Conservation (phyloP, 2,329 filamentous ascomycete species). For the Sporothrix inflata region DNA sequence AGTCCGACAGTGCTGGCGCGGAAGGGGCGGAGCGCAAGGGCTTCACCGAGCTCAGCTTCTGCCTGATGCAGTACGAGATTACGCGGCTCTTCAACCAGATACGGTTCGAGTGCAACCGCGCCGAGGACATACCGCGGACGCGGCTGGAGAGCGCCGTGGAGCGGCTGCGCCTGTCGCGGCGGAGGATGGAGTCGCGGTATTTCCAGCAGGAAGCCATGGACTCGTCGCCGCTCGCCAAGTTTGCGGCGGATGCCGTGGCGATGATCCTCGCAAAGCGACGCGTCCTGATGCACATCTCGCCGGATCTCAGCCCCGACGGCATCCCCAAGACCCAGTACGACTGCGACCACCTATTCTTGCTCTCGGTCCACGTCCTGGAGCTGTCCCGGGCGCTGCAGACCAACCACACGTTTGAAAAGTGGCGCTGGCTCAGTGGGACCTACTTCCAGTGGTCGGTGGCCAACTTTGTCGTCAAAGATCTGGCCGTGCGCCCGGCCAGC, state of each 20-base stretch:
- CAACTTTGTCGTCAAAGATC: constrained; percentile 18
- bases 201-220: not conserved
- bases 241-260: constrained; percentile 22
- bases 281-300: constrained; percentile 22
- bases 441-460: constrained; percentile 26
- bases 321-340: constrained; percentile 7
- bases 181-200: constrained; percentile 20
- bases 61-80: constrained; percentile 48
- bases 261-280: constrained; percentile 26
- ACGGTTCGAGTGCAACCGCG: constrained; percentile 19
- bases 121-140: not conserved
- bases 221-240: constrained; percentile 17
- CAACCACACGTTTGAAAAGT: not conserved
- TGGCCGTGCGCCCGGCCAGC: constrained; percentile 2
- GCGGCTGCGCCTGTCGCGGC: constrained; percentile 15
- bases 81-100: constrained; percentile 25
- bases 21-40: constrained; percentile 55
- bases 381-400: constrained; percentile 21
- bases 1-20: constrained; percentile 45
- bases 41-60: constrained; percentile 56
- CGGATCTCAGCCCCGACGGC: constrained; percentile 10
- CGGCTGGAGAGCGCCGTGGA: constrained; percentile 19
- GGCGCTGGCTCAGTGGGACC: constrained; percentile 24
- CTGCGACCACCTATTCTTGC: constrained; percentile 17
- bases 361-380: constrained; percentile 22